Evolutionary conservation across 495 filamentous ascomycete genomes (phyloP).

Genomic region (Letharia lupina): DNA sequence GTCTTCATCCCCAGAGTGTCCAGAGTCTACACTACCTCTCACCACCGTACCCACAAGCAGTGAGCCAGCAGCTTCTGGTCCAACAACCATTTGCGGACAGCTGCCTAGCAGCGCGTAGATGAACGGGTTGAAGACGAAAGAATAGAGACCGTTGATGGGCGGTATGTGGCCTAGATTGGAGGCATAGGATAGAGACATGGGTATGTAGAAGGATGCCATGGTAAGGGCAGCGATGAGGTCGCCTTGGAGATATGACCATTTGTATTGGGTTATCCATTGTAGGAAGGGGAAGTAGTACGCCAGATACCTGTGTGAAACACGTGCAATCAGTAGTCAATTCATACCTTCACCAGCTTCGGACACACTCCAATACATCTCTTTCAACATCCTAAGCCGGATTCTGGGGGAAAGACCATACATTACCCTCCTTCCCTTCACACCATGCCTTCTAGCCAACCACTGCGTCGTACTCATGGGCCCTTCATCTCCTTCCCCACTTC

Average conservation of each 20-base stretch:
- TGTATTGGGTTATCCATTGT: constrained; percentile 82
- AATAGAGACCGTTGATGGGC: constrained; percentile 90
- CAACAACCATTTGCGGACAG: constrained; percentile 87
- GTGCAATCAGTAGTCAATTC: not conserved
- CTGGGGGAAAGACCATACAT: constrained; percentile 42
- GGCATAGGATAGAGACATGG: constrained; percentile 92
- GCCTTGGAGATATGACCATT: constrained; percentile 68
- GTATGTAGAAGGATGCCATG: constrained; percentile 93
- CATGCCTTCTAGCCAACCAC: constrained; percentile 51
- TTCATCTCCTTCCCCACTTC: constrained; percentile 20
- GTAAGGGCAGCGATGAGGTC: constrained; percentile 83
- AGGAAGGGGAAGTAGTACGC: constrained; percentile 89
- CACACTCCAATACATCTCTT: not conserved
- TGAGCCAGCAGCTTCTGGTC: constrained; percentile 89
- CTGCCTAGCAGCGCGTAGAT: constrained; percentile 86
- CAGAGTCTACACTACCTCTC: constrained; percentile 60
- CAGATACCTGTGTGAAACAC: constrained; percentile 57
- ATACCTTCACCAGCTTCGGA: not conserved
- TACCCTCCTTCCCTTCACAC: constrained; percentile 45
- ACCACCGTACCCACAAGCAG: constrained; percentile 84
- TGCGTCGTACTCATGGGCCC: constrained; percentile 43
- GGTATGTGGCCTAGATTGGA: constrained; percentile 89
- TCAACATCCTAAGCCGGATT: not conserved
- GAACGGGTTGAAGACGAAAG: constrained; percentile 85
- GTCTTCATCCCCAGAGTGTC: constrained; percentile 62